Evolutionary conservation across 371 early-diverging fungal genomes (phyloP).

Genomic region (Sporodiniella umbellata): DNA sequence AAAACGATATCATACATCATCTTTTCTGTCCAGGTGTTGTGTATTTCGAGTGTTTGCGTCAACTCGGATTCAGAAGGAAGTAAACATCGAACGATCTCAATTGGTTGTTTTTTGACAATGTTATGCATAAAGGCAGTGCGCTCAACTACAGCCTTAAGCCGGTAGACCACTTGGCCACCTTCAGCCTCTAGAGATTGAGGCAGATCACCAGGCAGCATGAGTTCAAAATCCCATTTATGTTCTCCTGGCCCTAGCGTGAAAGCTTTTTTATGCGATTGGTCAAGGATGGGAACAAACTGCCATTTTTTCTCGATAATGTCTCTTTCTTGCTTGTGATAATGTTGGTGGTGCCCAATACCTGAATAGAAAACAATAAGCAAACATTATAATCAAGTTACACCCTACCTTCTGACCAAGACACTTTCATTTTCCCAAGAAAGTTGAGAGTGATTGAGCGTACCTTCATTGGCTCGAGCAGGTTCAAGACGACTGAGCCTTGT

Average conservation of each 20-base stretch:
- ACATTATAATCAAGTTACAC: too few species aligned
- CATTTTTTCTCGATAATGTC: conserved; percentile 45
- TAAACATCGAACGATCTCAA: conserved; percentile 30
- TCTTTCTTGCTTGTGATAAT: conserved; percentile 38
- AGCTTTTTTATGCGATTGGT: conserved; percentile 29
- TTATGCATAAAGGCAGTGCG: conserved; percentile 43
- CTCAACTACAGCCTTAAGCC: conserved; percentile 42
- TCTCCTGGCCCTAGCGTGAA: conserved; percentile 37
- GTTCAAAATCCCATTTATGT: conserved; percentile 50
- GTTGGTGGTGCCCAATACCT: conserved; percentile 46
- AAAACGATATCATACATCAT: conserved; percentile 43
- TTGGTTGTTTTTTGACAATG: conserved; percentile 23
- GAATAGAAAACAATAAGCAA: not conserved
- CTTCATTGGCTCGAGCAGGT: conserved; percentile 40
- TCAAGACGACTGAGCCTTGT: conserved; percentile 37
- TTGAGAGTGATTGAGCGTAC: conserved; percentile 36
- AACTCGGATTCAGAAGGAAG: conserved; percentile 39
- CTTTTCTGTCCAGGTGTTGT: conserved; percentile 45
- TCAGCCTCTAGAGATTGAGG: conserved; percentile 43
- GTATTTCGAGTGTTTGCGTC: conserved; percentile 33
- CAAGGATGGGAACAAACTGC: conserved; percentile 30
- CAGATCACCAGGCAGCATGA: conserved; percentile 49
- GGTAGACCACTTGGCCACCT: conserved; percentile 34
- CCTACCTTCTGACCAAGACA: conserved; percentile 47
- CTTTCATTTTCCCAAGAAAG: conserved; percentile 43